phyloP scores from a whole-genome alignment of 148 eudicot genomes.

The Euryodendron excelsum region DNA sequence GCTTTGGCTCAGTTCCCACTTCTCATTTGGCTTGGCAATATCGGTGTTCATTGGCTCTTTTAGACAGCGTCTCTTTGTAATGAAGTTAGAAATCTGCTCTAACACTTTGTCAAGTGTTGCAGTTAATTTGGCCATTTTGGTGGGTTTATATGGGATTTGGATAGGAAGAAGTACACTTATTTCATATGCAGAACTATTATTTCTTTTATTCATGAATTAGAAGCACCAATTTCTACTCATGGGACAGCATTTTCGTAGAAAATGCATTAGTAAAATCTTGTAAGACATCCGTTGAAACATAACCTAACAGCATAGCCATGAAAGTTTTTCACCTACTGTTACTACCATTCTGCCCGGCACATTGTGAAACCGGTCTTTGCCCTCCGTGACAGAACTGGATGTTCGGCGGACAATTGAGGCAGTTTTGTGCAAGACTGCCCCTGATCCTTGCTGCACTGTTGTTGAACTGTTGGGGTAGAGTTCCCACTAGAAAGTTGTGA shows the following conservation, averaged over 20 bases:
- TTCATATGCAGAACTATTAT: not conserved
- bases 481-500: constrained; percentile 59
- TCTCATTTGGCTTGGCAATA: constrained; percentile 72
- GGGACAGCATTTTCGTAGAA: not conserved
- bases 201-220: not conserved
- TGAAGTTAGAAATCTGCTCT: no score
- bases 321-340: not conserved
- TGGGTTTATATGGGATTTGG: not conserved
- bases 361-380: constrained; percentile 59
- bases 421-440: constrained; percentile 61
- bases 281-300: not conserved
- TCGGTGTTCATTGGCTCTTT: constrained; percentile 36
- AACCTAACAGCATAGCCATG: not conserved
- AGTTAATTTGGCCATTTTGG: not conserved
- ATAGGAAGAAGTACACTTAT: no score
- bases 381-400: constrained; percentile 56
- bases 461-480: constrained; percentile 44
- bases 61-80: constrained; percentile 10
- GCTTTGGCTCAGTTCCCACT: constrained; percentile 78
- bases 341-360: constrained; percentile 10
- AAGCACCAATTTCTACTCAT: not conserved
- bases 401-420: constrained; percentile 53
- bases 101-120: not conserved
- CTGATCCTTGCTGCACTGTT: constrained; percentile 16
- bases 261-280: not conserved